Evolutionary conservation across 1,284 basidiomycete genomes (phyloP).

Genomic region (Microbotryum saponariae): DNA sequence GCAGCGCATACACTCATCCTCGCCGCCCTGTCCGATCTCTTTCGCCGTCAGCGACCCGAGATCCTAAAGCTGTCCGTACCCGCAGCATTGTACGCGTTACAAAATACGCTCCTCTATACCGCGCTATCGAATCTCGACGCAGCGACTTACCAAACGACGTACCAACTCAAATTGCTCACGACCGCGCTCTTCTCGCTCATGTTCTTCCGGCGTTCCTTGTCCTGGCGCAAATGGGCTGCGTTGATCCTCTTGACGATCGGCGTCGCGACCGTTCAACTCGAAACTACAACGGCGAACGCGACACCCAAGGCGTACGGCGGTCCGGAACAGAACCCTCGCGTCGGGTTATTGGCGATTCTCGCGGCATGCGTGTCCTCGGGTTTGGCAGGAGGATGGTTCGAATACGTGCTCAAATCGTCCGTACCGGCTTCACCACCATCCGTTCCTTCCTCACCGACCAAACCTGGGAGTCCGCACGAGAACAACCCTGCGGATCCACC

Average conservation of each 20-base stretch:
- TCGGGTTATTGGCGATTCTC: constrained; percentile 32
- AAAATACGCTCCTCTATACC: constrained; percentile 35
- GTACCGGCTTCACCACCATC: background rate
- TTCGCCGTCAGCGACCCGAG: constrained; percentile 17
- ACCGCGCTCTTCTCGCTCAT: constrained; percentile 34
- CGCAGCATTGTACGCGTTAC: constrained; percentile 31
- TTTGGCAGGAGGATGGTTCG: constrained; percentile 35
- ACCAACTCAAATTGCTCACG: constrained; percentile 37
- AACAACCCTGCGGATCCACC: background rate
- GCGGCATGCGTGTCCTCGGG: constrained; percentile 32
- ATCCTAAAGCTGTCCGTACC: constrained; percentile 30
- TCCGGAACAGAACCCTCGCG: constrained; percentile 7
- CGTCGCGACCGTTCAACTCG: constrained; percentile 29
- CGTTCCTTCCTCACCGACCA: background rate
- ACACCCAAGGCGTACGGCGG: background rate
- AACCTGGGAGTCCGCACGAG: background rate
- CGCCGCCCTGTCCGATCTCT: constrained; percentile 11
- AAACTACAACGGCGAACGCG: background rate
- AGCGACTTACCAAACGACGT: constrained; percentile 34
- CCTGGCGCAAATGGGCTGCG: constrained; percentile 25
- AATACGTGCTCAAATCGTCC: constrained; percentile 20
- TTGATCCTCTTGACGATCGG: constrained; percentile 33
- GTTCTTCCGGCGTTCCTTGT: constrained; percentile 30
- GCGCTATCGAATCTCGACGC: constrained; percentile 32
- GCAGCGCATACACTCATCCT: background rate